These are phyloP conservation scores for Gastrodia elata DNA, from an alignment of 106 monocot species.

Conservation along the genomic window DNA sequence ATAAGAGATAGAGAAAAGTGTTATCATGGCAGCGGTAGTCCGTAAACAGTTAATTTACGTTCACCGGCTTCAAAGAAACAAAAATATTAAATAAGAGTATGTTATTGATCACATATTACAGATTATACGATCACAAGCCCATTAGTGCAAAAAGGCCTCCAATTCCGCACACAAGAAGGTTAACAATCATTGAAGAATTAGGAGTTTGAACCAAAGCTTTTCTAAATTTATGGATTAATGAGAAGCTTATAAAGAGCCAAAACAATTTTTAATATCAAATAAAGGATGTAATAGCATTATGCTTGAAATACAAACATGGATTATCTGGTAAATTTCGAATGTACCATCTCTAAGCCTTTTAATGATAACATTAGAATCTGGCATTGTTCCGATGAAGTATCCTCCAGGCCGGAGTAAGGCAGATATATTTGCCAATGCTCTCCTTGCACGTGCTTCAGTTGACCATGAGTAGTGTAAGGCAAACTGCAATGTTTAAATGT, in stretches of 20 bases:
- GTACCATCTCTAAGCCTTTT: slow-evolving; percentile 89
- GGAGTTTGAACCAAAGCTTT: background rate
- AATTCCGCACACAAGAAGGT: background rate
- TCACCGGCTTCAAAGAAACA: background rate
- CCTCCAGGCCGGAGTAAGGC: slow-evolving; percentile 89
- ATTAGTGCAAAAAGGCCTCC: background rate
- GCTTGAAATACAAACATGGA: background rate
- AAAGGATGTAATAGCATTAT: background rate
- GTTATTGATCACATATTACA: background rate
- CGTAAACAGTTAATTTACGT: background rate
- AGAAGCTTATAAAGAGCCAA: background rate
- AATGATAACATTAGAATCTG: slow-evolving; percentile 96
- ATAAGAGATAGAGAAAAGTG: background rate
- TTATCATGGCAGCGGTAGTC: background rate
- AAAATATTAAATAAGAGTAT: background rate
- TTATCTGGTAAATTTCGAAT: background rate
- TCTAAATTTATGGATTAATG: background rate
- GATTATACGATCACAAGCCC: background rate
- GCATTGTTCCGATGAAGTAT: slow-evolving; percentile 94
- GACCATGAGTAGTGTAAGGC: slow-evolving; percentile 99
- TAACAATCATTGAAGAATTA: background rate
- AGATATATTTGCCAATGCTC: slow-evolving; percentile 79
- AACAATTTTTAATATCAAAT: slow-evolving; percentile 4
- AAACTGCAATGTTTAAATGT: slow-evolving; percentile 44
- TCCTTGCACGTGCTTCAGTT: slow-evolving; percentile 85